A percentile compares a stretch with the other conserved stretches of the same genome.
These are phyloP conservation scores for Scorias spongiosa DNA, from an alignment of 2,329 filamentous ascomycete species.

Conservation along the genomic window DNA sequence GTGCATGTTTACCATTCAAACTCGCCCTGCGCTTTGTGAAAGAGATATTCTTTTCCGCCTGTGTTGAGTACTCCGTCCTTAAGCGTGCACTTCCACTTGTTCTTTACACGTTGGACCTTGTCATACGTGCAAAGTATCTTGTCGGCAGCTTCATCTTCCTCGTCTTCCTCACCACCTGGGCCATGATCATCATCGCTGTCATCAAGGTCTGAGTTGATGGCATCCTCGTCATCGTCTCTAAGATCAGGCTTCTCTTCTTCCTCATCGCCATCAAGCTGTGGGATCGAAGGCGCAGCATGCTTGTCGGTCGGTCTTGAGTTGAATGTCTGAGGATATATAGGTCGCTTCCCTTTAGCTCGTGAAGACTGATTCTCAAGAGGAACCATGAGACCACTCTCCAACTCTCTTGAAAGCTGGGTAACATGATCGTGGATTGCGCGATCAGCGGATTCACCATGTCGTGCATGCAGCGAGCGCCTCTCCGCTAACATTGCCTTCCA, in stretches of 20 bases:
- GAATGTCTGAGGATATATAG: not conserved
- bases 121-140: conserved; percentile 98
- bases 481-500: conserved; percentile 44
- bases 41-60: conserved; percentile 82
- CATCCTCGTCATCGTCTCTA: conserved; percentile 63
- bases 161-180: conserved; percentile 42
- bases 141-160: conserved; percentile 74
- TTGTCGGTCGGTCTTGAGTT: not conserved
- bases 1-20: conserved; percentile 68
- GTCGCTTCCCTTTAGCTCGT: not conserved
- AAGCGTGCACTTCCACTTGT: conserved; percentile 90
- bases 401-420: conserved; percentile 46
- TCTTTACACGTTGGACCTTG: conserved; percentile 98
- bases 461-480: conserved; percentile 37
- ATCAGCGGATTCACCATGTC: conserved; percentile 45
- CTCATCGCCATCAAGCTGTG: conserved; percentile 43
- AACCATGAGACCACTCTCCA: conserved; percentile 66
- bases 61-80: conserved; percentile 93
- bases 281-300: conserved; percentile 12
- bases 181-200: conserved; percentile 68
- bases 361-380: conserved; percentile 43
- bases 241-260: conserved; percentile 27
- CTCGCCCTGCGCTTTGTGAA: conserved; percentile 93
- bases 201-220: conserved; percentile 96
- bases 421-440: conserved; percentile 54